Evolutionary conservation across 352 stramenopile species (phyloP), one percentile per base, ranked within the genome.

Genomic region (Poterioochromonas sp.): DNA sequence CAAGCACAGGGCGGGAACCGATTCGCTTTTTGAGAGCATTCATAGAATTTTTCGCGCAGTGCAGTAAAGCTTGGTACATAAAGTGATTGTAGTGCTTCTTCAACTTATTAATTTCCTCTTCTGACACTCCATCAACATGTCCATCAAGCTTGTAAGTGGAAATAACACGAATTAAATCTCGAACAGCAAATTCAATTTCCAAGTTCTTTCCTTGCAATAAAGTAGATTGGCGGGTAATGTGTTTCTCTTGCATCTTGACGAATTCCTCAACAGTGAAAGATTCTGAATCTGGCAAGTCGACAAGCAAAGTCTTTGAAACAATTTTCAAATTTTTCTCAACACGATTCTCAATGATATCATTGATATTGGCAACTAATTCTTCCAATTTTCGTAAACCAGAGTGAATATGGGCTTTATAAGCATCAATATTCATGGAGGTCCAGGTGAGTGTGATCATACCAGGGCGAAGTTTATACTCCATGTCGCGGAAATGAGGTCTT

Each of bases 391-490:
- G 92, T 5, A 99, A 83, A 0, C 94, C 94, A 0, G 85, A 68
- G 73, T 90, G 85, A 34, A 91, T 65, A 58, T 97, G 92, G 73
- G 91, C 91, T 37, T 96, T 96, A 80, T 98, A 98, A 8, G 92
- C 90, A 80, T 98, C 94, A 76, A 99, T 98, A 83, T 99, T 99
- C 94, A 99, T 97, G 69, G 93, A 98, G 20, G 94, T 98, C 95
- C 95, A 99, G 2, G 95, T 98, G 1, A 99, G 85, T n/a, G 93
- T 98, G 80, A 97, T 97, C 94, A 98, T 98, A 26, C 95, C 95
- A 0, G 95, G 95, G 1, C 95, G 91, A 12, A 99, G 82, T 82
- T 98, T 98, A 86, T 97, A 97, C 83, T 99, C 94, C 92, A 98
- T 97, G 84, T 98, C 95, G 78, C 97, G 97, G 77, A 99, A 97